Conservation (phyloP, 1,139 yeast genomes). For the Zhuliangozyma parablackwelliae region DNA sequence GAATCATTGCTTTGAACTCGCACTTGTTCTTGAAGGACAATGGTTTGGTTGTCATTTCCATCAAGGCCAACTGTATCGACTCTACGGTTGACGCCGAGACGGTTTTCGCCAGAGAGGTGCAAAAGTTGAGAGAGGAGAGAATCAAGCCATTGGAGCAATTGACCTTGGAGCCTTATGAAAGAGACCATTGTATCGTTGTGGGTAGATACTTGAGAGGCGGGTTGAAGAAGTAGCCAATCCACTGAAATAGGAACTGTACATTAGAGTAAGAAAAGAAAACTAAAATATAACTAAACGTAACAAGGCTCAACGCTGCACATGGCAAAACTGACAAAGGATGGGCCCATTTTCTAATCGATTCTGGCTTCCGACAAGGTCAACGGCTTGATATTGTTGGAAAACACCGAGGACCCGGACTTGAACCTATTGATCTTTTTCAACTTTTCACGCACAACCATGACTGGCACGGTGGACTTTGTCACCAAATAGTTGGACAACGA, state of each 20-base stretch:
- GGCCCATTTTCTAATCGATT: constrained; percentile 40
- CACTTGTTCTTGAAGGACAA: constrained; percentile 97
- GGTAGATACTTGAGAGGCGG: constrained; percentile 96
- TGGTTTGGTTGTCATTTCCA: constrained; percentile 97
- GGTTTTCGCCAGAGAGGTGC: constrained; percentile 98
- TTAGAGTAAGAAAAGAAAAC: too few species aligned
- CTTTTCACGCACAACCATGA: constrained; percentile 84
- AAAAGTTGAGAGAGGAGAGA: constrained; percentile 97
- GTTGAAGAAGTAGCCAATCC: constrained; percentile 52
- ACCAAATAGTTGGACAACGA: constrained; percentile 74
- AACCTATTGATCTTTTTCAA: constrained; percentile 69
- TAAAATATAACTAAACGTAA: too few species aligned
- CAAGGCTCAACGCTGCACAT: too few species aligned
- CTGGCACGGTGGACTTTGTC: constrained; percentile 77
- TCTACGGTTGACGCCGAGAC: constrained; percentile 99
- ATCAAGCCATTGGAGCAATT: constrained; percentile 97
- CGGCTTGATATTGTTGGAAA: constrained; percentile 46
- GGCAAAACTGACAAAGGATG: too few species aligned
- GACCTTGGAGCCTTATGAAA: constrained; percentile 98
- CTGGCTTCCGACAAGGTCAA: constrained; percentile 49
- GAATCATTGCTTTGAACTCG: constrained; percentile 97
- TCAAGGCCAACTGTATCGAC: constrained; percentile 99
- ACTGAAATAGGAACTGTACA: constrained; percentile 3
- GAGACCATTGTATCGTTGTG: constrained; percentile 98
- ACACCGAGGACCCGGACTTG: constrained; percentile 43